These are phyloP conservation scores for Vigna radiata DNA, from an alignment of 306 rosid genomes.

Conservation along the genomic window DNA sequence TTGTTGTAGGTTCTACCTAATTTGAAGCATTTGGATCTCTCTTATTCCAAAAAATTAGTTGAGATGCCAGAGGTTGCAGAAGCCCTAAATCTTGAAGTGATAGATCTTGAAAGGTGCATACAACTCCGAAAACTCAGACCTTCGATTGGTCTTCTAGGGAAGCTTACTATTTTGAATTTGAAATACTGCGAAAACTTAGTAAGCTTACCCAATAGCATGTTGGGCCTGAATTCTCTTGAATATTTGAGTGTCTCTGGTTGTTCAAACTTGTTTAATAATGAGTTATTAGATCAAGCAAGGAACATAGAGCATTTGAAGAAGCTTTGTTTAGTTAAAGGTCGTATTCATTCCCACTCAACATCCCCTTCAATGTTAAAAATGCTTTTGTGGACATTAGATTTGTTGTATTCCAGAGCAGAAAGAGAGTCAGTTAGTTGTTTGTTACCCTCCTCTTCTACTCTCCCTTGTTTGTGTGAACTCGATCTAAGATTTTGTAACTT, in stretches of 20 bases:
- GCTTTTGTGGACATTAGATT: too few relatives aligned
- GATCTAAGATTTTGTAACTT: too few relatives aligned
- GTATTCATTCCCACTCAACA: not conserved
- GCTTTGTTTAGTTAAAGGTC: too few relatives aligned
- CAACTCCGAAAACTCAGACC: not conserved
- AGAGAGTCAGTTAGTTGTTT: not conserved
- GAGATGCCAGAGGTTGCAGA: not conserved
- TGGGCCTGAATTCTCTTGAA: not conserved
- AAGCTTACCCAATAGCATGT: constrained; percentile 5
- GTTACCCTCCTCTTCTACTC: too few relatives aligned
- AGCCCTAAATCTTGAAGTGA: not conserved
- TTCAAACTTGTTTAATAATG: not conserved
- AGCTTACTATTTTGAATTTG: not conserved
- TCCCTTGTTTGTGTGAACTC: too few relatives aligned
- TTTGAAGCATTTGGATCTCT: too few relatives aligned
- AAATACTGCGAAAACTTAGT: not conserved
- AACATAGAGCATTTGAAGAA: not conserved
- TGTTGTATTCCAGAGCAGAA: not conserved
- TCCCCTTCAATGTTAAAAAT: not conserved
- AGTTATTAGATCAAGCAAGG: too few relatives aligned
- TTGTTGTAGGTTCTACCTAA: too few relatives aligned
- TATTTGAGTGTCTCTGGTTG: not conserved
- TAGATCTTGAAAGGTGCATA: not conserved
- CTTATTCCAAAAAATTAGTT: too few relatives aligned
- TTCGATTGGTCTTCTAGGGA: not conserved